A percentile compares a stretch with the other conserved stretches of the same genome.
Conservation (phyloP, 2,329 filamentous ascomycete species). For the Epichloe sylvatica region DNA sequence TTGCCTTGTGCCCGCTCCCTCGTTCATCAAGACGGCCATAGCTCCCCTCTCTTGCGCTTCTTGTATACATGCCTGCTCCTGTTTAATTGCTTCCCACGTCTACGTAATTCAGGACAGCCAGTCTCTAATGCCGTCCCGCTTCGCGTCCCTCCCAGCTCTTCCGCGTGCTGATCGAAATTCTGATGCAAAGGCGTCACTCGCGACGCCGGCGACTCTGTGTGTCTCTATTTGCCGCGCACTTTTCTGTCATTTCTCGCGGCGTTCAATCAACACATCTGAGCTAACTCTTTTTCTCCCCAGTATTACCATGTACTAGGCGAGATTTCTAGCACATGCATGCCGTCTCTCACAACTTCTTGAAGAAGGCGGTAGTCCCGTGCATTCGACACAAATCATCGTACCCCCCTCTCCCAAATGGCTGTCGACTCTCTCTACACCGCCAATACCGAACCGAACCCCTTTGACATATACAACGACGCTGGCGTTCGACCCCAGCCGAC, state of each 20-base stretch:
- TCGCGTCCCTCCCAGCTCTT: neutral
- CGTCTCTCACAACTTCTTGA: neutral
- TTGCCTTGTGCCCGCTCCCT: neutral
- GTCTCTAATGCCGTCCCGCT: neutral
- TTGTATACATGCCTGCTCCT: neutral
- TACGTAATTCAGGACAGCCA: neutral
- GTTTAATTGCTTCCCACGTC: neutral
- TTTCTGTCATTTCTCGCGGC: neutral
- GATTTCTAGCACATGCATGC: neutral
- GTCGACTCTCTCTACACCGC: conserved; percentile 33
- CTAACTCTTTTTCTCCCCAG: neutral
- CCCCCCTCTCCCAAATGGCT: conserved; percentile 30
- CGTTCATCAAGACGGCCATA: neutral
- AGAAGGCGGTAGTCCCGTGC: neutral
- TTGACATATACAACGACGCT: conserved; percentile 42
- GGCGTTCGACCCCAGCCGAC: conserved; percentile 13
- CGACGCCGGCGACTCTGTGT: neutral
- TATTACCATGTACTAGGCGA: neutral
- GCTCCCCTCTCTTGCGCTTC: neutral
- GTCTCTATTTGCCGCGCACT: neutral
- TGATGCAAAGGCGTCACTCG: neutral
- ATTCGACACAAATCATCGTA: neutral
- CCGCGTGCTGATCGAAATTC: neutral
- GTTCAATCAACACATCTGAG: neutral
- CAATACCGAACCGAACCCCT: conserved; percentile 31